Conservation (phyloP, 2,329 filamentous ascomycete genomes). For the Diaporthe citriasiana region DNA sequence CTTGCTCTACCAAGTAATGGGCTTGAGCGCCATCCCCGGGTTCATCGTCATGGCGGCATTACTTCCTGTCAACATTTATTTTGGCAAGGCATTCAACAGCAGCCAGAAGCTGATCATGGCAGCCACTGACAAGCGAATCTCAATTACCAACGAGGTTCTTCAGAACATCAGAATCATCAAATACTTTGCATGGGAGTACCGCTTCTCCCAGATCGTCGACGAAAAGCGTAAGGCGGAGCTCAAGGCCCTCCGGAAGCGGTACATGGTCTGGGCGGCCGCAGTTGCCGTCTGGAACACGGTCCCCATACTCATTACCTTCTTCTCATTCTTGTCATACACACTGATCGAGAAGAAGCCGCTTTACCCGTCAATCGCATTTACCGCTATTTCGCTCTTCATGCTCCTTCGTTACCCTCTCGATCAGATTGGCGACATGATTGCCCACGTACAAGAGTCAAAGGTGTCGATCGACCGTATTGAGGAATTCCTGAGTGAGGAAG, state of each 20-base stretch:
- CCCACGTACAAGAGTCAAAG: constrained; percentile 96
- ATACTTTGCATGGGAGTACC: constrained; percentile 97
- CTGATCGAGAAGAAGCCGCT: constrained; percentile 89
- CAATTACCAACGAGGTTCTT: constrained; percentile 95
- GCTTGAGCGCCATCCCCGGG: constrained; percentile 92
- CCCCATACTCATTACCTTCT: constrained; percentile 94
- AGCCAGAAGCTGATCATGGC: constrained; percentile 93
- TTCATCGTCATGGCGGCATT: constrained; percentile 91
- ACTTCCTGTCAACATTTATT: constrained; percentile 89
- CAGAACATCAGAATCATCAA: constrained; percentile 99
- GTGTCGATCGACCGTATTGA: constrained; percentile 98
- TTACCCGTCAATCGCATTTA: constrained; percentile 94
- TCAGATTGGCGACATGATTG: constrained; percentile 98
- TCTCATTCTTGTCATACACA: constrained; percentile 95
- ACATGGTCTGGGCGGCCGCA: constrained; percentile 91
- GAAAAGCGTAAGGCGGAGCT: constrained; percentile 89
- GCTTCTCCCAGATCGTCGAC: constrained; percentile 87
- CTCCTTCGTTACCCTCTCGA: constrained; percentile 93
- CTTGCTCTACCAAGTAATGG: constrained; percentile 90
- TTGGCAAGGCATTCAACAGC: constrained; percentile 86
- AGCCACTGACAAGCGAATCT: constrained; percentile 94
- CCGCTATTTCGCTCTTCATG: constrained; percentile 94
- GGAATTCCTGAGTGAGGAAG: constrained; percentile 91
- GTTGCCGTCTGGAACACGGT: constrained; percentile 98
- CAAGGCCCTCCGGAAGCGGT: constrained; percentile 82